phyloP scores from a whole-genome alignment of 805 yeast species.

The Cyberlindnera mycetangii region DNA sequence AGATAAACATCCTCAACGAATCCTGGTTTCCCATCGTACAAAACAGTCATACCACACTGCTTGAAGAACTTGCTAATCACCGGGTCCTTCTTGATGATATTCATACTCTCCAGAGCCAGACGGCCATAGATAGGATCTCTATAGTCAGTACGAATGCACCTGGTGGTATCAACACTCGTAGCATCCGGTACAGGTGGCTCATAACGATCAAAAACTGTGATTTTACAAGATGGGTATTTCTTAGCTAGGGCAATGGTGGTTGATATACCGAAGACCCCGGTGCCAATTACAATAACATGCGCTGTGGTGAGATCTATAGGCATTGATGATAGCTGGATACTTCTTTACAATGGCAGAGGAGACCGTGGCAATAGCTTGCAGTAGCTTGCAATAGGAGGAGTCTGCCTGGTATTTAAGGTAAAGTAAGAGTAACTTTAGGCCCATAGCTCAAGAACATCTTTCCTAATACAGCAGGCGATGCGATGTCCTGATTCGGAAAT shows the following conservation, averaged over 20 bases:
- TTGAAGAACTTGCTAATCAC: slow-evolving; percentile 6
- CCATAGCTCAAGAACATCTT: too few species aligned
- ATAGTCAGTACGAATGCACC: slow-evolving; percentile 13
- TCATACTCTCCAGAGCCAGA: slow-evolving; percentile 5
- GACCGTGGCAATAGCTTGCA: too few species aligned
- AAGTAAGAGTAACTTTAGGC: too few species aligned
- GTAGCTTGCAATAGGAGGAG: too few species aligned
- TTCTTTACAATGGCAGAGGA: too few species aligned
- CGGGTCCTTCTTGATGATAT: slow-evolving; percentile 6
- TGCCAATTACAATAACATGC: background rate
- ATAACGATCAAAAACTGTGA: slow-evolving; percentile 10
- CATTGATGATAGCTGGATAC: too few species aligned
- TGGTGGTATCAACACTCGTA: slow-evolving; percentile 14
- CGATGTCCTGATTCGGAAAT: background rate
- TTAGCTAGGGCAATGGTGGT: slow-evolving; percentile 30
- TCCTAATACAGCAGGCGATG: background rate
- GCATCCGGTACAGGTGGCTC: slow-evolving; percentile 16
- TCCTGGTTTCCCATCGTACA: background rate
- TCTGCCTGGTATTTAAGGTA: too few species aligned
- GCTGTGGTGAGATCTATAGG: background rate
- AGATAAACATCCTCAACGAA: background rate
- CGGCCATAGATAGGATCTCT: slow-evolving; percentile 4
- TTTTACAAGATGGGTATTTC: slow-evolving; percentile 3
- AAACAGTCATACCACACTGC: slow-evolving; percentile 10
- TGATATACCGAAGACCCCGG: slow-evolving; percentile 39